phyloP scores from a whole-genome alignment of 2,329 filamentous ascomycete genomes.

The Talaromyces sp. region DNA sequence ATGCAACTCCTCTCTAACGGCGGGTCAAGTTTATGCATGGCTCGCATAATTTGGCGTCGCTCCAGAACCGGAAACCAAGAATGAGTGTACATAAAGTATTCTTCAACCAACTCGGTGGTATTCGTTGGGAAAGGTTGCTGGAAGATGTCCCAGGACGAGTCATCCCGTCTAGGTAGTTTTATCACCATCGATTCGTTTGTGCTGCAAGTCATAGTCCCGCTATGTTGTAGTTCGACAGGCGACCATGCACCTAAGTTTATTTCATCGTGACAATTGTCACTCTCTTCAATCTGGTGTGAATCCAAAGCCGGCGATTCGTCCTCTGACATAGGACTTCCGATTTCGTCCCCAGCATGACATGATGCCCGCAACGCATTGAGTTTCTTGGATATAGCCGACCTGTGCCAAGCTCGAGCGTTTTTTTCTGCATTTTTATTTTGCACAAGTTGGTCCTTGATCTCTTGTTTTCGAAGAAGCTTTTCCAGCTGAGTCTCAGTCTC shows the following conservation, averaged over 20 bases:
- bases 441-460: background rate
- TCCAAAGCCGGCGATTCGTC: too few relatives aligned
- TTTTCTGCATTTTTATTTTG: background rate
- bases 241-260: too few relatives aligned
- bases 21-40: conserved; percentile 34
- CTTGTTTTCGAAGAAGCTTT: background rate
- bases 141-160: background rate
- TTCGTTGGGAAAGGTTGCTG: conserved; percentile 9
- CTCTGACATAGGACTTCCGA: too few relatives aligned
- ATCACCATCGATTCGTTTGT: too few relatives aligned
- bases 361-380: background rate
- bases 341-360: too few relatives aligned
- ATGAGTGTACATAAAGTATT: conserved; percentile 67
- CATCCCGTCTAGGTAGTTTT: too few relatives aligned
- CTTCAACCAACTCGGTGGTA: conserved; percentile 49
- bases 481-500: background rate
- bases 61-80: conserved; percentile 67
- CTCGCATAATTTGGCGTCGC: conserved; percentile 52
- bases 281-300: too few relatives aligned
- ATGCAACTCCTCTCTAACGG: background rate
- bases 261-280: too few relatives aligned
- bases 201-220: too few relatives aligned
- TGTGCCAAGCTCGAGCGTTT: background rate
- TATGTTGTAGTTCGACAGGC: too few relatives aligned
- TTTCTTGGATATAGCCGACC: background rate